Percentiles rank a stretch among this genome's conserved stretches.
Evolutionary conservation across 371 early-diverging fungal genomes (phyloP).

Genomic region (Apophysomyces variabilis): DNA sequence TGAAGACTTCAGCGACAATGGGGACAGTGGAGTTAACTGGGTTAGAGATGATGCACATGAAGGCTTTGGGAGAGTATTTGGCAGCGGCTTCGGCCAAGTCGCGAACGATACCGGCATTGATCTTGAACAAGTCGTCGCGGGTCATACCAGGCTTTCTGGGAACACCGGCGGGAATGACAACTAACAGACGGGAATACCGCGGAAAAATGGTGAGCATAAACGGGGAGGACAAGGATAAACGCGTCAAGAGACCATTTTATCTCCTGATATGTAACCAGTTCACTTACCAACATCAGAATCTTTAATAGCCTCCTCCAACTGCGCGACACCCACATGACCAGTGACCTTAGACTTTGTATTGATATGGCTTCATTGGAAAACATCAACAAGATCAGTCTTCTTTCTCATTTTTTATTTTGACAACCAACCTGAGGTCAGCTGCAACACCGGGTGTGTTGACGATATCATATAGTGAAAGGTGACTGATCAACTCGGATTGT

Average conservation of each 20-base stretch:
- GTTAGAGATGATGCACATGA: conserved; percentile 85
- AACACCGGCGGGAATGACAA: conserved; percentile 95
- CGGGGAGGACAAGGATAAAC: neutral
- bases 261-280: neutral
- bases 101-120: conserved; percentile 87
- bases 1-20: conserved; percentile 85
- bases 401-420: neutral
- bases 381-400: neutral
- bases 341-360: conserved; percentile 74
- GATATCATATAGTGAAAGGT: conserved; percentile 77
- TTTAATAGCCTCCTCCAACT: conserved; percentile 54
- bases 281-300: conserved; percentile 48
- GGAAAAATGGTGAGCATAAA: conserved; percentile 8
- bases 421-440: conserved; percentile 65
- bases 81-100: conserved; percentile 81
- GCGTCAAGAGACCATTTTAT: neutral
- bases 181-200: conserved; percentile 29
- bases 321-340: conserved; percentile 46
- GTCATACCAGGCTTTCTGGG: conserved; percentile 95
- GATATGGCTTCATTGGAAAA: conserved; percentile 56
- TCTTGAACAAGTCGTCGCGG: conserved; percentile 88
- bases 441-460: conserved; percentile 79
- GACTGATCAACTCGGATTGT: conserved; percentile 67
- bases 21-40: conserved; percentile 95
- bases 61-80: conserved; percentile 81